Base-by-base conservation (phyloP, 345 rosid species). In the Durio zibethinus region DNA sequence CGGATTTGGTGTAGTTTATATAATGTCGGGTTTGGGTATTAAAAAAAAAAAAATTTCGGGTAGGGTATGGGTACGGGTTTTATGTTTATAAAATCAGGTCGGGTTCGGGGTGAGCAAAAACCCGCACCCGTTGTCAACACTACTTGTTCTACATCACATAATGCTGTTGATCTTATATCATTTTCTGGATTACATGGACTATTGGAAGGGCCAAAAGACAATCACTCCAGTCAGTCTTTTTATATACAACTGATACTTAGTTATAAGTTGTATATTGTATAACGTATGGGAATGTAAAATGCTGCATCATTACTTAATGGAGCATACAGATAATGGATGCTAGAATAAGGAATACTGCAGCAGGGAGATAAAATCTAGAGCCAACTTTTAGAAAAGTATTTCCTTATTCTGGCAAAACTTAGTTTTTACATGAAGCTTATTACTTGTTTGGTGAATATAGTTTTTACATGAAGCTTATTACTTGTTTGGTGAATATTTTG, bases 401-500 rank as follows among this genome's bases (percentile, higher is more conserved):
- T 21, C 69, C 62, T 50, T 12, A 36, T 53, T 21, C 66, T 15
- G 52, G 64, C 42, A 52, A 53, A 71, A 40, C 10, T 62, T 52
- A n/a, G 14, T 45, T 50, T 52, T 42, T n/a, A 3, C 35, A 53
- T 52, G 12, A 11, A n/a, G 25, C 75, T 25, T 76, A 43, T 40
- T 61, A 68, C 38, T 33, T 48, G 42, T 70, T 71, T 52, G 27
- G 7, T 31, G 75, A 71, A 52, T 50, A 78, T 73, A n/a, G 14
- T 45, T 50, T 52, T 42, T n/a, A 3, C 35, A 53, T 52, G 12
- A 11, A n/a, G 25, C 75, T 25, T 76, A 43, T 40, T 61, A 68
- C 38, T 33, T 48, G 42, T 70, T 71, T 52, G 27, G 7, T 31
- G 75, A 71, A 52, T 50, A 78, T 73, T 77, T 79, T 69, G 83